These are phyloP conservation scores for Ophiostoma sp. DNA, from an alignment of 2,329 filamentous ascomycete genomes.

Conservation along the genomic window DNA sequence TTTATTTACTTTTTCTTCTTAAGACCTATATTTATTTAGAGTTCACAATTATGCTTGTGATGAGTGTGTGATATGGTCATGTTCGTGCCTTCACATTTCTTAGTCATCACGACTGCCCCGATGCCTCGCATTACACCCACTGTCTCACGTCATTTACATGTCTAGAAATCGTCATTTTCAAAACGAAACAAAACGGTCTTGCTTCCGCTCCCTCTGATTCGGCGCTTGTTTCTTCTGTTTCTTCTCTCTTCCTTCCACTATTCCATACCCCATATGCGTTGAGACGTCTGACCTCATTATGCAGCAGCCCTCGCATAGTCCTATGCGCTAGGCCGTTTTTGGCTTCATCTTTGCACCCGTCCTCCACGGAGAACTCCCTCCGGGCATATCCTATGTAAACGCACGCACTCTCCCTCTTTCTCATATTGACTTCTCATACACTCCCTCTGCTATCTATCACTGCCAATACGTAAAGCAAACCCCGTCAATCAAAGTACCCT, in stretches of 20 bases:
- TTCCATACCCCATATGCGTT: background rate
- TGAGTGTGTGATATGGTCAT: background rate
- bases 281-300: constrained; percentile 18
- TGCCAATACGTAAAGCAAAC: background rate
- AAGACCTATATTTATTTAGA: background rate
- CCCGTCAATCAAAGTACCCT: background rate
- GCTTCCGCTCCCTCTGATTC: background rate
- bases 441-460: no score
- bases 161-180: background rate
- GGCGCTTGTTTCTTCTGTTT: background rate
- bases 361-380: background rate
- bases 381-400: background rate
- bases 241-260: background rate
- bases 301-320: background rate
- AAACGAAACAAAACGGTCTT: constrained; percentile 3
- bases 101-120: background rate
- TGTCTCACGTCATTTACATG: background rate
- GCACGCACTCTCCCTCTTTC: background rate
- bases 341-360: background rate
- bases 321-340: background rate
- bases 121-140: background rate
- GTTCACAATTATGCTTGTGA: background rate
- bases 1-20: background rate
- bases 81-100: background rate
- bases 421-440: background rate